A percentile compares a stretch with the other conserved stretches of the same genome.
phyloP scores from a whole-genome alignment of 1,139 yeast species.

The Diutina scorzettiae region DNA sequence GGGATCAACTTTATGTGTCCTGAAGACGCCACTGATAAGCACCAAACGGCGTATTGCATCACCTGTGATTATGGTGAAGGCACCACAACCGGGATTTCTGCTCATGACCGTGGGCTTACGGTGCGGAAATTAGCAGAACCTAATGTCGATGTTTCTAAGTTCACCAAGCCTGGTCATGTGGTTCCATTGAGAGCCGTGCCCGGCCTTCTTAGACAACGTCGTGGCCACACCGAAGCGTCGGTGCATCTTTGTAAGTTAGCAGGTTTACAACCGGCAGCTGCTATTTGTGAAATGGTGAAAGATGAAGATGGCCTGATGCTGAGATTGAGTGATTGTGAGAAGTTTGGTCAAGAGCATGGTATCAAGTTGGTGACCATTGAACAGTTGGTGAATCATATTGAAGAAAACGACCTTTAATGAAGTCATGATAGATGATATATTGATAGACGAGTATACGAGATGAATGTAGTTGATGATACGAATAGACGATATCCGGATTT shows the following conservation, averaged over 20 bases:
- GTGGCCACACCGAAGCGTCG: constrained; percentile 98
- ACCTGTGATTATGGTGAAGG: constrained; percentile 78
- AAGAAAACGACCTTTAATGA: too few species aligned
- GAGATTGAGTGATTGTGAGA: constrained; percentile 76
- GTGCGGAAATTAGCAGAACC: constrained; percentile 55
- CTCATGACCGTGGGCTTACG: constrained; percentile 86
- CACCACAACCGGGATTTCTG: constrained; percentile 96
- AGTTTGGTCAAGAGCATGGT: constrained; percentile 50
- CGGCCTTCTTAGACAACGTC: constrained; percentile 68
- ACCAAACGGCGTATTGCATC: constrained; percentile 93
- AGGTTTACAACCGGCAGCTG: constrained; percentile 77
- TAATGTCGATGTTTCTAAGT: constrained; percentile 30
- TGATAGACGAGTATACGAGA: too few species aligned
- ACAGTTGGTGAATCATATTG: constrained; percentile 54
- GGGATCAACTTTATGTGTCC: constrained; percentile 72
- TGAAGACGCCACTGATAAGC: constrained; percentile 57
- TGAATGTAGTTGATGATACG: too few species aligned
- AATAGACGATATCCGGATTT: too few species aligned
- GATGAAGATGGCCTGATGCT: constrained; percentile 95
- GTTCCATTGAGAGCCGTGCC: constrained; percentile 87
- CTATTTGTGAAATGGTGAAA: constrained; percentile 86
- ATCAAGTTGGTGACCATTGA: constrained; percentile 76
- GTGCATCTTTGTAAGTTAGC: constrained; percentile 75
- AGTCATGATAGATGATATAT: too few species aligned
- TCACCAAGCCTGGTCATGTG: constrained; percentile 87